Evolutionary conservation across 345 rosid species (phyloP), one percentile per base, ranked within the genome.

Genomic region (Citrus trifoliata): DNA sequence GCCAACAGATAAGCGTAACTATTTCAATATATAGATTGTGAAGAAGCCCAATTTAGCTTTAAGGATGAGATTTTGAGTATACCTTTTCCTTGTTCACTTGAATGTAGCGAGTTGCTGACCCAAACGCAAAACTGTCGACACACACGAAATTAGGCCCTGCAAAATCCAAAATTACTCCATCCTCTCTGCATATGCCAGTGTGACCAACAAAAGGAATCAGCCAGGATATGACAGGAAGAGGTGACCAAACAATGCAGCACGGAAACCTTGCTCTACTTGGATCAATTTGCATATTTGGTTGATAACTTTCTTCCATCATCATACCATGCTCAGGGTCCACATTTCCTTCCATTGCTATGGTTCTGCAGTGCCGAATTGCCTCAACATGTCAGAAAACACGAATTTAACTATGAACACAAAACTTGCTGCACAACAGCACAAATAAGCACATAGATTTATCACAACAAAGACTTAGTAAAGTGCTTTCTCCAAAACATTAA

Each of bases 111-210:
- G 92, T 73, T 5, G 88, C 93, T 13, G 95, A 83, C 24, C 98
- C 99, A 76, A 95, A 93, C 21, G 98, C 82, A 67, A 95, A 93
- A 72, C 89, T 89, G 80, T 95, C 98, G 13, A 93, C 94, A 56
- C 90, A 93, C 7, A 95, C 97, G 38, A 91, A 93, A 85, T 95
- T 92, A 48, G 99, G 97, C 71, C 99, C 99, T 19, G 98, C 98
- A 81, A 95, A 93, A 84, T 93, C 99, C 71, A 92, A 85, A 73
- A 93, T 91, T 37, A 92, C 90, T 22, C 98, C 99, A 83, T 95
- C 98, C 87, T 93, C 96, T 86, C 96, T 85, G 86, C 98, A 93
- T 24, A 92, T 95, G 40, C 96, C 98, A 22, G 88, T 76, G 68
- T 93, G 98, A 67, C 97, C 99, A 8, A 95, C 85, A 86, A 95